Percentiles rank a stretch among this genome's conserved stretches.
These are phyloP conservation scores for Malus sieversii DNA, from an alignment of 306 rosid species.

Conservation along the genomic window DNA sequence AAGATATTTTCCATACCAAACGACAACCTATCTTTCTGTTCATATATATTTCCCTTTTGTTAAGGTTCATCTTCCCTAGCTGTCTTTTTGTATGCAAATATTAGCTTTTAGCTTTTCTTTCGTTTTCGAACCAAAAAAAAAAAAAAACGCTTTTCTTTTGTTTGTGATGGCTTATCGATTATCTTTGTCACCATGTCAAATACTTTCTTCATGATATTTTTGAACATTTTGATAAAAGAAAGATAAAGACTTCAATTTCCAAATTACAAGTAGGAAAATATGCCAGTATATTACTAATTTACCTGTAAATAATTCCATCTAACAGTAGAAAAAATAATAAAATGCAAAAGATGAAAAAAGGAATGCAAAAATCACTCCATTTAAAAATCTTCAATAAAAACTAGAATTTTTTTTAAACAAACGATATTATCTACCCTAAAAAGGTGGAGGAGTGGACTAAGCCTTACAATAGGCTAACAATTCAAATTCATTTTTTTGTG, in stretches of 20 bases:
- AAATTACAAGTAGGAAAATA: neutral
- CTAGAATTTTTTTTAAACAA: too few species aligned
- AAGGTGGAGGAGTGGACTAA: rapidly evolving
- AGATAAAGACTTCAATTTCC: neutral
- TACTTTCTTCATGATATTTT: neutral
- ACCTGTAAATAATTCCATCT: neutral
- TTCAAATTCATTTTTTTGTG: too few species aligned
- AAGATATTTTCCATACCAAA: constrained; percentile 5
- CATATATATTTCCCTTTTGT: neutral
- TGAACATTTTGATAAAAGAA: neutral
- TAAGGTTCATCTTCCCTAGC: neutral
- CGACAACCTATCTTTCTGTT: neutral
- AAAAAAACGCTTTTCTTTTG: neutral
- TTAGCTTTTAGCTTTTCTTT: neutral
- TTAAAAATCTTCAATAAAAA: too few species aligned
- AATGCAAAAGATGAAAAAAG: neutral
- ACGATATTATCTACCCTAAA: too few species aligned
- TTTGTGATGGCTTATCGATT: neutral
- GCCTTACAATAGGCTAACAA: too few species aligned
- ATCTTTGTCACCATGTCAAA: neutral
- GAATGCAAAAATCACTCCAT: too few species aligned
- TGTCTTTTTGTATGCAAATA: constrained; percentile 1
- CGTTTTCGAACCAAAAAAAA: too few species aligned
- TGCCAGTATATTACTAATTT: neutral
- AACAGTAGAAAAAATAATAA: neutral